Percentiles rank a stretch among this genome's conserved stretches.
Conservation (phyloP, 495 filamentous ascomycete species). For the Podospora pseudopauciseta region DNA sequence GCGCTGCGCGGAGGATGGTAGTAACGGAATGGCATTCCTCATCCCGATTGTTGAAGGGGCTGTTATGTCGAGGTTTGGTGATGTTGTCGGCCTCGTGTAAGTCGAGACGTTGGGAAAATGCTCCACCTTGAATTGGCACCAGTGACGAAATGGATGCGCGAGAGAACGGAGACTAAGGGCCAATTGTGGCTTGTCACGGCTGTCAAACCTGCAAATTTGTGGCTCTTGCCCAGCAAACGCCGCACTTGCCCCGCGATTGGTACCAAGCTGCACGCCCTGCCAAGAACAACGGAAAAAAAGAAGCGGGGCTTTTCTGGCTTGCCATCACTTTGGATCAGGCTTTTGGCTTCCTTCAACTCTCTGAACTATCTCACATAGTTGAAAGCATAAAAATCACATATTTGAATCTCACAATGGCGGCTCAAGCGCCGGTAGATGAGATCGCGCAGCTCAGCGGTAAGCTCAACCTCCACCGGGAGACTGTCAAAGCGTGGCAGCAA, state of each 20-base stretch:
- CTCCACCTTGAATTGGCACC: slow-evolving; percentile 8
- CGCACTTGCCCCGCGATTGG: slow-evolving; percentile 20
- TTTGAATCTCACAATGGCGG: slow-evolving; percentile 36
- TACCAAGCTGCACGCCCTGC: neutral
- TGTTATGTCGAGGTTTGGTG: slow-evolving; percentile 13
- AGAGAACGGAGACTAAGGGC: neutral
- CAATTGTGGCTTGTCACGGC: slow-evolving; percentile 3
- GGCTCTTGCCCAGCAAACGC: neutral
- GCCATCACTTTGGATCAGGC: slow-evolving; percentile 10
- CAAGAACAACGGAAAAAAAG: neutral
- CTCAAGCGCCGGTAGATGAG: slow-evolving; percentile 41
- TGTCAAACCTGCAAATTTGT: neutral
- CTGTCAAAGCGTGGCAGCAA: neutral
- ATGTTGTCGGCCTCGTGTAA: slow-evolving; percentile 1
- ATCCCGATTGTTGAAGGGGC: slow-evolving; percentile 31
- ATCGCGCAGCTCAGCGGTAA: slow-evolving; percentile 39
- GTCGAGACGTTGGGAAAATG: neutral
- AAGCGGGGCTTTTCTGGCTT: neutral
- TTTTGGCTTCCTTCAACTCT: neutral
- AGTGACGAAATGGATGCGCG: slow-evolving; percentile 22
- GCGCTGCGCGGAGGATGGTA: slow-evolving; percentile 24
- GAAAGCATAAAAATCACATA: neutral
- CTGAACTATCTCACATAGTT: neutral
- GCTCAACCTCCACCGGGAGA: neutral
- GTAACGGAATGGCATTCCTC: slow-evolving; percentile 52